phyloP scores from a whole-genome alignment of 1,284 basidiomycete genomes.

The Ceratobasidium sp. region DNA sequence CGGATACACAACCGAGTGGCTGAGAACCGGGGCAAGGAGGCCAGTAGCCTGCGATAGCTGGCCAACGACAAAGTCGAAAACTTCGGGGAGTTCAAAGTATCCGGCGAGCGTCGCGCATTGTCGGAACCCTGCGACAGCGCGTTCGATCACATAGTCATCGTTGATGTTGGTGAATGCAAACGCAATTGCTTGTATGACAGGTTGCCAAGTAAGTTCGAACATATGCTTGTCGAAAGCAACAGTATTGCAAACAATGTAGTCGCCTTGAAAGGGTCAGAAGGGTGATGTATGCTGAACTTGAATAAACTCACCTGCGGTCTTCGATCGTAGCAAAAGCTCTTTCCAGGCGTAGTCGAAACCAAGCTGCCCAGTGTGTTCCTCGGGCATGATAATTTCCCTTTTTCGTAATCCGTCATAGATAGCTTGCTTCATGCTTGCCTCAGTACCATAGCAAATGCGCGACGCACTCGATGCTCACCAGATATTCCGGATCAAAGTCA shows the following conservation, averaged over 20 bases:
- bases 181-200: conserved; percentile 89
- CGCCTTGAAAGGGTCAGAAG: conserved; percentile 60
- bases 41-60: conserved; percentile 91
- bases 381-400: conserved; percentile 96
- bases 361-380: conserved; percentile 95
- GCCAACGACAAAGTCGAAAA: conserved; percentile 95
- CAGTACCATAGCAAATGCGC: neutral
- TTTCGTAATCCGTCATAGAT: conserved; percentile 96
- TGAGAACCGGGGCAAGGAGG: conserved; percentile 74
- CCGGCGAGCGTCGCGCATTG: conserved; percentile 96
- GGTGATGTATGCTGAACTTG: conserved; percentile 25
- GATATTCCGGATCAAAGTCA: conserved; percentile 87
- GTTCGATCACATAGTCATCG: conserved; percentile 96
- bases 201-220: conserved; percentile 93
- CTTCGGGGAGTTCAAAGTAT: conserved; percentile 89
- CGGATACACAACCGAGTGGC: conserved; percentile 85
- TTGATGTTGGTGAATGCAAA: conserved; percentile 95
- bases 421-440: conserved; percentile 66
- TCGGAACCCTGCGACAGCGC: conserved; percentile 92
- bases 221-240: conserved; percentile 87
- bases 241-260: conserved; percentile 82
- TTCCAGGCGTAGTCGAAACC: conserved; percentile 99
- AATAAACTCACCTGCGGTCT: conserved; percentile 71
- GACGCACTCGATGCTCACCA: conserved; percentile 63
- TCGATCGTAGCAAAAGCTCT: conserved; percentile 85